Evolutionary conservation across 2,329 filamentous ascomycete species (phyloP).

Genomic region (Ustilaginoidea virens): DNA sequence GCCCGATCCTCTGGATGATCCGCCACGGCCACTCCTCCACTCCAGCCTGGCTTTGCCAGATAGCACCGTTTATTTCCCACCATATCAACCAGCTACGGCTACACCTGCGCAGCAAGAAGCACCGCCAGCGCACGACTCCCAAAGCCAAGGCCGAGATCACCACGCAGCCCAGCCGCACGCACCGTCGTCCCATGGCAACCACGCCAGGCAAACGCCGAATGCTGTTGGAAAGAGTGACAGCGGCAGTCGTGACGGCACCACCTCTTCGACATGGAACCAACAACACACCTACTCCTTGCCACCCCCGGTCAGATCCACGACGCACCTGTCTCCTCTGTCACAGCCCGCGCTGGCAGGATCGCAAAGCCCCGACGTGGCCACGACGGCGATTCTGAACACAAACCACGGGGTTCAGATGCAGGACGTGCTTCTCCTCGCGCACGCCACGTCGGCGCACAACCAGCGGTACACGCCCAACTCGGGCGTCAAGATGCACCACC

Average conservation of each 20-base stretch:
- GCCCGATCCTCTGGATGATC: constrained; percentile 6
- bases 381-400: background rate
- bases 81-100: constrained; percentile 1
- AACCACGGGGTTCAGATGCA: constrained; percentile 3
- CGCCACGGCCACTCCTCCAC: constrained; percentile 1
- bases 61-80: constrained; percentile 8
- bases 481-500: constrained; percentile 10
- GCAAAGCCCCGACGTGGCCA: constrained; percentile 2
- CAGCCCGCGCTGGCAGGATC: background rate
- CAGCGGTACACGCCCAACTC: constrained; percentile 12
- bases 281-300: no score
- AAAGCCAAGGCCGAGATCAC: no score
- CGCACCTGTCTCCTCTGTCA: constrained; percentile 1
- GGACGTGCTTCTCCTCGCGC: constrained; percentile 4
- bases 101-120: constrained; percentile 1
- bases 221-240: background rate
- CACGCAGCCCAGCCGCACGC: no score
- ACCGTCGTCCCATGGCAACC: background rate
- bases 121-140: background rate
- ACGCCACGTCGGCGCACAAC: constrained; percentile 4
- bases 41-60: constrained; percentile 8
- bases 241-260: background rate
- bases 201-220: constrained; percentile 1
- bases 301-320: background rate
- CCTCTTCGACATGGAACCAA: no score